Evolutionary conservation across 225 moss, liverwort and hornwort species (phyloP), one percentile per base, ranked within the genome.

Genomic region (Neckera pumila): DNA sequence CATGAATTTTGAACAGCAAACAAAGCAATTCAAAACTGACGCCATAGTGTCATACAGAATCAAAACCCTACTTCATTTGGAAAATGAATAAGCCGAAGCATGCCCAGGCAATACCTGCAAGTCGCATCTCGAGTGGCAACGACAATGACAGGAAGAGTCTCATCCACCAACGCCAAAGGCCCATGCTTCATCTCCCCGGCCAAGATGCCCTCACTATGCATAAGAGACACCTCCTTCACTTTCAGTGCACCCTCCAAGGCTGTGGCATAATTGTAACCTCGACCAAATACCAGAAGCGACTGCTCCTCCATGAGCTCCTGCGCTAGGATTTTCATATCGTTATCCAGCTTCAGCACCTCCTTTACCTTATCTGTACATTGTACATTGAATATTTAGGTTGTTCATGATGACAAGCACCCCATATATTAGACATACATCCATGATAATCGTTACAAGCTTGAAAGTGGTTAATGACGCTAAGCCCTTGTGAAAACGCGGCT

Each of bases 121-220:
- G 99, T 99, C 71, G 95, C 93, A 93, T 99, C 99, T 82, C 99
- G 94, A 81, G 97, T 99, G 84, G 97, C 99, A 85, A 99, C 90
- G 53, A 99, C 99, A 84, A 99, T 97, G 59, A 99, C 95, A 28
- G 99, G 97, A 83, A 99, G 96, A 81, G 94, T 96, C 88, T 99
- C 99, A 92, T 99, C 99, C 88, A 99, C 99, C 84, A 99, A 91
- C 47, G 99, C 97, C 84, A 99, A 87, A 76, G 97, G 97, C 75
- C 99, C 99, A 87, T 99, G 99, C 89, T 99, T 99, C 99, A 99
- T 99, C 91, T 99, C 99, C 71, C 99, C 99, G 66, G 99, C 99
- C 86, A 99, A 93, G 79, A 99, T 99, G 69, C 99, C 99, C 90
- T 99, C 99, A 67, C 99, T 99, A 79, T 99, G 99, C 99, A 99